Conservation (phyloP, 1,139 yeast species). For the Kodamaea derodonti region DNA sequence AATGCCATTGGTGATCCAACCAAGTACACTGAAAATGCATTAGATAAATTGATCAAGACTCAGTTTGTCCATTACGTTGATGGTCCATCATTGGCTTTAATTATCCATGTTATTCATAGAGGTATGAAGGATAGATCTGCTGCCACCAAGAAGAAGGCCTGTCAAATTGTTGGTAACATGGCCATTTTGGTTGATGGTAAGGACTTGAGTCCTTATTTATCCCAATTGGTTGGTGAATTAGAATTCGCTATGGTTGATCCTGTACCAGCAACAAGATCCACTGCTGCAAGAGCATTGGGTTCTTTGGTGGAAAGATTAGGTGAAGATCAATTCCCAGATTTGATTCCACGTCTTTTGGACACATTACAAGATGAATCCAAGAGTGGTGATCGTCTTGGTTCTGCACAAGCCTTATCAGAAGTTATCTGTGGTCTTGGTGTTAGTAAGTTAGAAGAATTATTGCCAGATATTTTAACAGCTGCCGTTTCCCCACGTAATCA, state of each 20-base stretch:
- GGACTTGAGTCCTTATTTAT: constrained; percentile 82
- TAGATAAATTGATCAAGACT: constrained; percentile 81
- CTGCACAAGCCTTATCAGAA: constrained; percentile 96
- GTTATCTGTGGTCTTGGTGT: constrained; percentile 90
- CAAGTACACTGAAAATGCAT: constrained; percentile 78
- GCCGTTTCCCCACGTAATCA: constrained; percentile 64
- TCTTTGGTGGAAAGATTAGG: constrained; percentile 94
- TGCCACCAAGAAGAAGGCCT: constrained; percentile 84
- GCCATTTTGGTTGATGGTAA: constrained; percentile 87
- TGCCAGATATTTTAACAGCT: constrained; percentile 76
- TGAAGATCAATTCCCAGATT: constrained; percentile 90
- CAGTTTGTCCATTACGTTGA: constrained; percentile 97
- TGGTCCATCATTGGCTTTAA: constrained; percentile 94
- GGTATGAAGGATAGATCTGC: constrained; percentile 96
- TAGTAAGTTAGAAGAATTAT: constrained; percentile 77
- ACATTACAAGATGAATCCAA: constrained; percentile 78
- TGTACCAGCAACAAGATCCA: constrained; percentile 94
- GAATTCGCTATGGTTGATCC: constrained; percentile 98
- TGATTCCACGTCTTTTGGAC: constrained; percentile 74
- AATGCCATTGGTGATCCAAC: constrained; percentile 97
- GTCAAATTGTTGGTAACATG: constrained; percentile 98
- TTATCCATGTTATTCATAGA: constrained; percentile 89
- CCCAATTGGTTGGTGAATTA: constrained; percentile 71
- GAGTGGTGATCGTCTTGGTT: constrained; percentile 91
- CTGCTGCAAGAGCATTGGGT: constrained; percentile 96